Evolutionary conservation across 2,329 filamentous ascomycete species (phyloP).

Genomic region (Fusarium newnesense): DNA sequence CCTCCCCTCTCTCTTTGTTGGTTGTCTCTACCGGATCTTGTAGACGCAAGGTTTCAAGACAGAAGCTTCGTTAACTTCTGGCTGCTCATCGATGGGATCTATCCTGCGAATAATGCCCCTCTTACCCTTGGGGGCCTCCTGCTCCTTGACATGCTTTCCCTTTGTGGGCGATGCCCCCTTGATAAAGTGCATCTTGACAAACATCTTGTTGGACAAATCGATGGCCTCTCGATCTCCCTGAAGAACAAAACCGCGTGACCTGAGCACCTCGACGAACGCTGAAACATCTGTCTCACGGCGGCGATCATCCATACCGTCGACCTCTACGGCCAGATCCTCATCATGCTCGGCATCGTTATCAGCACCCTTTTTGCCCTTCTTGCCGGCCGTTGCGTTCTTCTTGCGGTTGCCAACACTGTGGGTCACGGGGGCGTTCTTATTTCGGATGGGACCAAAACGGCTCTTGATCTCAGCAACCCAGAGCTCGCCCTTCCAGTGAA

Average conservation of each 20-base stretch:
- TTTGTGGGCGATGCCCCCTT: slow-evolving; percentile 80
- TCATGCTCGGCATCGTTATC: slow-evolving; percentile 62
- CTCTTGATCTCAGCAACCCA: slow-evolving; percentile 98
- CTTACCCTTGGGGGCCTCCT: slow-evolving; percentile 67
- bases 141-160: slow-evolving; percentile 74
- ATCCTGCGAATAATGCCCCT: slow-evolving; percentile 65
- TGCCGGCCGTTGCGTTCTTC: slow-evolving; percentile 57
- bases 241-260: slow-evolving; percentile 84
- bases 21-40: slow-evolving; percentile 75
- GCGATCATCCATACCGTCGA: slow-evolving; percentile 73
- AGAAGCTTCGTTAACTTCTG: slow-evolving; percentile 70
- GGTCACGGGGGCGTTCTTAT: slow-evolving; percentile 59
- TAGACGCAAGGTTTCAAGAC: slow-evolving; percentile 96
- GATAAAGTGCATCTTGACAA: slow-evolving; percentile 94
- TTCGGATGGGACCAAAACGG: slow-evolving; percentile 69
- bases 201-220: slow-evolving; percentile 95
- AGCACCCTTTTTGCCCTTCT: slow-evolving; percentile 58
- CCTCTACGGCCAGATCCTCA: slow-evolving; percentile 72
- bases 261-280: slow-evolving; percentile 85
- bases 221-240: slow-evolving; percentile 73
- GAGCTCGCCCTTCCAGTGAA: slow-evolving; percentile 93
- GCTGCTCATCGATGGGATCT: slow-evolving; percentile 66
- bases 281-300: slow-evolving; percentile 84
- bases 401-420: slow-evolving; percentile 79
- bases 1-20: background rate